Conservation (phyloP, 441 rosid genomes). For the Euphorbia schlechtendalii region DNA sequence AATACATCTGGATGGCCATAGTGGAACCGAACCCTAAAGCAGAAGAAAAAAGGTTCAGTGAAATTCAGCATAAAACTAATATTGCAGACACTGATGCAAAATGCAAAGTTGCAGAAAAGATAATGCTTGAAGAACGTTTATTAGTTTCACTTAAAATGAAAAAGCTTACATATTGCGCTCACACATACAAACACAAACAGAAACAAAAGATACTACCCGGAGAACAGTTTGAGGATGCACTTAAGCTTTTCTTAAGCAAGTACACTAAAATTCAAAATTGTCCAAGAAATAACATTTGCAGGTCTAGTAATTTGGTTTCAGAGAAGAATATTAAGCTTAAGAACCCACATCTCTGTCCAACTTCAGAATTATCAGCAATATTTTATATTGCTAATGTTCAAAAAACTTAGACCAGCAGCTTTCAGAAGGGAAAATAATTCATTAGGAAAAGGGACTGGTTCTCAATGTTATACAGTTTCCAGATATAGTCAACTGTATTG, state of each 20-base stretch:
- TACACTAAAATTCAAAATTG: background rate
- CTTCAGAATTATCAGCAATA: background rate
- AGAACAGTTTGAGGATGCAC: background rate
- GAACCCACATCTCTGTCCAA: background rate
- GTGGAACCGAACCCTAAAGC: slow-evolving; percentile 92
- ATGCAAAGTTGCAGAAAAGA: background rate
- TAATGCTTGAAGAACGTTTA: background rate
- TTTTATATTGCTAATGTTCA: background rate
- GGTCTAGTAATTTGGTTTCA: background rate
- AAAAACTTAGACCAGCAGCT: background rate
- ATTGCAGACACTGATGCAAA: background rate
- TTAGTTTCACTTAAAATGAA: background rate
- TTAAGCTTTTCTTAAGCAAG: background rate
- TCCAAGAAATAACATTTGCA: background rate
- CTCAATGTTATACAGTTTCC: background rate
- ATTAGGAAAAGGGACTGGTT: background rate
- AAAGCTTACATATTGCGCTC: background rate
- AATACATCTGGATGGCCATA: slow-evolving; percentile 99
- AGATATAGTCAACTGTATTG: background rate
- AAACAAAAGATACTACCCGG: background rate
- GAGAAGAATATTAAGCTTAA: background rate
- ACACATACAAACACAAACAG: background rate
- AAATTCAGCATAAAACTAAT: slow-evolving; percentile 4
- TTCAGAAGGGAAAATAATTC: background rate
- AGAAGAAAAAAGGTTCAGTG: slow-evolving; percentile 9